These are phyloP conservation scores for Hamigera avellanea DNA, from an alignment of 495 filamentous ascomycete genomes.

Conservation along the genomic window DNA sequence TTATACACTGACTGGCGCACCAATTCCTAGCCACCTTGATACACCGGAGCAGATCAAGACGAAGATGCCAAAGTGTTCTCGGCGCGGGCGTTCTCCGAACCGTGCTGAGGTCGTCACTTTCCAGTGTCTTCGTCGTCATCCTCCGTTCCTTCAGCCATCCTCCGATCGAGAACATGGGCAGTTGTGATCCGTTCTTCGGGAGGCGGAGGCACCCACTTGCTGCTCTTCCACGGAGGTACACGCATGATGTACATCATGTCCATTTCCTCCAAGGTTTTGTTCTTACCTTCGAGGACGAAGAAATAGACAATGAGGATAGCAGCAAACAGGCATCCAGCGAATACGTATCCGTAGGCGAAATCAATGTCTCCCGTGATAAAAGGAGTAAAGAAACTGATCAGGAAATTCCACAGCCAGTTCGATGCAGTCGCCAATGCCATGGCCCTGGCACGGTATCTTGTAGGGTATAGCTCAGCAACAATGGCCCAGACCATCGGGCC, in stretches of 20 bases:
- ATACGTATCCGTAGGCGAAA: constrained; percentile 67
- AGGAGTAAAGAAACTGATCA: constrained; percentile 68
- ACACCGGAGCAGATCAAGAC: no score
- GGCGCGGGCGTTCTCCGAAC: no score
- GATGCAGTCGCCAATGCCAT: constrained; percentile 69
- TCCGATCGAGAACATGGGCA: background rate
- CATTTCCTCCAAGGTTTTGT: constrained; percentile 57
- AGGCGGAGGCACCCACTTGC: constrained; percentile 27
- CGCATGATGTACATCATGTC: constrained; percentile 69
- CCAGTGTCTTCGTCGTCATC: background rate
- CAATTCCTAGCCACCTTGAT: no score
- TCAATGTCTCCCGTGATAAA: constrained; percentile 55
- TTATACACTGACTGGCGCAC: no score
- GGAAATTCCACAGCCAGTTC: constrained; percentile 84
- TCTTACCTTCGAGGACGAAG: constrained; percentile 57
- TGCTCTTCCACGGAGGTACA: constrained; percentile 50
- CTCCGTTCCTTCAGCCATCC: background rate
- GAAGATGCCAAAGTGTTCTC: no score
- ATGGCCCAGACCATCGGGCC: constrained; percentile 70
- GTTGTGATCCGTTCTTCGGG: background rate
- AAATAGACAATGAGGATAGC: constrained; percentile 54
- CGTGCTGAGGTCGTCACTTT: background rate
- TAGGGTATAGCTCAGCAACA: constrained; percentile 69
- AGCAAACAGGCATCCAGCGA: constrained; percentile 53
- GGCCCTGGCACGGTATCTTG: constrained; percentile 55